phyloP scores from a whole-genome alignment of 495 filamentous ascomycete genomes.

The Penicillium atrosanguineum region DNA sequence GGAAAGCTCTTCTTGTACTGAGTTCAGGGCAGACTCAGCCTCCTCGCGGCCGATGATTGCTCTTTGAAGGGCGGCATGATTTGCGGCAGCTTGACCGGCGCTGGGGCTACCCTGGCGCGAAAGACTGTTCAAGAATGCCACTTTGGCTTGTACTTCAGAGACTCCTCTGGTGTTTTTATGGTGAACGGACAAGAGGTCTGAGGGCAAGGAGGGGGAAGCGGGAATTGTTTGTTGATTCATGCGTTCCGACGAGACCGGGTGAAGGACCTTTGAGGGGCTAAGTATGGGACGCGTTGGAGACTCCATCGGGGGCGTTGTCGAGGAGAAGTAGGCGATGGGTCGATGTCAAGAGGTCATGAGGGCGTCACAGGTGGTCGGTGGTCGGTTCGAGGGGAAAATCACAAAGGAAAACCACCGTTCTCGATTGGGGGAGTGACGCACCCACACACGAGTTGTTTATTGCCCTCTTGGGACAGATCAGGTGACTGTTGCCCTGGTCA shows the following conservation, averaged over 20 bases:
- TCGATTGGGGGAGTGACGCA: slow-evolving; percentile 32
- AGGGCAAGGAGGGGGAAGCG: slow-evolving; percentile 52
- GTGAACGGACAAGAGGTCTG: slow-evolving; percentile 39
- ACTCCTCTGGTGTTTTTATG: slow-evolving; percentile 42
- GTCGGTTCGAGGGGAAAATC: slow-evolving; percentile 9
- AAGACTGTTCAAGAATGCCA: slow-evolving; percentile 77
- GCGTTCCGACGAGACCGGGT: slow-evolving; percentile 74
- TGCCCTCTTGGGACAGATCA: slow-evolving; percentile 28
- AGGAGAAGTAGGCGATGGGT: slow-evolving; percentile 7
- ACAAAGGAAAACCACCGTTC: slow-evolving; percentile 21
- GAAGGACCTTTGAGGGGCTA: slow-evolving; percentile 61
- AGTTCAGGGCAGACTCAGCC: slow-evolving; percentile 57
- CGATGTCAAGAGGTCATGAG: slow-evolving; percentile 17
- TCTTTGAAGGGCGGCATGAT: slow-evolving; percentile 71
- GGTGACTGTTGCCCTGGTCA: slow-evolving; percentile 41
- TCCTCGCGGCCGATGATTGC: slow-evolving; percentile 84
- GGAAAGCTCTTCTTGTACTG: slow-evolving; percentile 60
- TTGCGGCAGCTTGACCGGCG: slow-evolving; percentile 42
- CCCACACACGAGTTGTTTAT: slow-evolving; percentile 36
- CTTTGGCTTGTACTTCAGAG: slow-evolving; percentile 84
- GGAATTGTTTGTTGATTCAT: slow-evolving; percentile 66
- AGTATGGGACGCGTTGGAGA: slow-evolving; percentile 42
- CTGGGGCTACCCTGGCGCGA: slow-evolving; percentile 58
- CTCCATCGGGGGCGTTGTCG: slow-evolving; percentile 34
- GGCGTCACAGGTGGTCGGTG: slow-evolving; percentile 21